Conservation (phyloP, 305 asterid genomes). For the Fraxinus nigra region DNA sequence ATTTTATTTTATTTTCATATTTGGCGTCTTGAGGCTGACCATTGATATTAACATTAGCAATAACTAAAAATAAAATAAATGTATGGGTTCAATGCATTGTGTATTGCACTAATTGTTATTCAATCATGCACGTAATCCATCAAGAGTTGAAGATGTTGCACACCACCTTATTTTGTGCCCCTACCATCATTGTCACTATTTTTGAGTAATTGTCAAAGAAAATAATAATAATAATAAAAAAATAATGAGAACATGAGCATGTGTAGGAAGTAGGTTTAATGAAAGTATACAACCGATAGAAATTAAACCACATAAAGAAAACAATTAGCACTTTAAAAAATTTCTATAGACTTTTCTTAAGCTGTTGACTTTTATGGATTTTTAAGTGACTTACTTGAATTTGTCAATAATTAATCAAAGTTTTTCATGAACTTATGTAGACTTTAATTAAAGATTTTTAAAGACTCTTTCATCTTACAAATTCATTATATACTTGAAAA, state of each 20-base stretch:
- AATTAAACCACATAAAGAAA: neutral
- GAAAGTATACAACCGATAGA: neutral
- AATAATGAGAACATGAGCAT: neutral
- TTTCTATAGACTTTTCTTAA: no score
- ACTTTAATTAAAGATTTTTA: no score
- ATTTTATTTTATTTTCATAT: neutral
- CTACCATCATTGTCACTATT: neutral
- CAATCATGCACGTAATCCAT: neutral
- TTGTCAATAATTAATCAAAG: neutral
- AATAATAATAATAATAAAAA: neutral
- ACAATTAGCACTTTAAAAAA: neutral
- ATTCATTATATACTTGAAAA: no score
- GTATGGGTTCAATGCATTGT: neutral
- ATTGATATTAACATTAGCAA: neutral
- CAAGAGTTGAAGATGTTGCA: neutral
- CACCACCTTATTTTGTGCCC: neutral
- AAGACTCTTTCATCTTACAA: no score
- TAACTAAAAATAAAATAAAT: neutral
- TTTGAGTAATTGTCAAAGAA: neutral
- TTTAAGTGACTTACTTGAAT: no score
- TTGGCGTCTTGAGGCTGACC: neutral
- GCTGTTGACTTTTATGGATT: no score
- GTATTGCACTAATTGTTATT: neutral
- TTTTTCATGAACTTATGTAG: no score
- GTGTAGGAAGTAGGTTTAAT: neutral